phyloP scores from a whole-genome alignment of 2,329 filamentous ascomycete genomes.

The Exutisphaerella laricina region DNA sequence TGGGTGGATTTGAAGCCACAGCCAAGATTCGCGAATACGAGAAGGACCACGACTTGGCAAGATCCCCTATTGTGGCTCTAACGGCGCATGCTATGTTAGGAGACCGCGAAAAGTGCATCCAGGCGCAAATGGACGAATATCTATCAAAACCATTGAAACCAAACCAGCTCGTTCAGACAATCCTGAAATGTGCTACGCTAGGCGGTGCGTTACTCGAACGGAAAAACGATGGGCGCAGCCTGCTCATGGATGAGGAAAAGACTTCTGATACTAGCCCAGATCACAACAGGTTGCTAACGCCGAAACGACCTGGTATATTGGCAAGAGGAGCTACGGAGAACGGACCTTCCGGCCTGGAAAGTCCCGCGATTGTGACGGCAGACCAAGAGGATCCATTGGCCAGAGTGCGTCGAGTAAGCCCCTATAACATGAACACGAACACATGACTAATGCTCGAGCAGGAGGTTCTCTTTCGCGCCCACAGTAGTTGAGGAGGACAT shows the following conservation, averaged over 20 bases:
- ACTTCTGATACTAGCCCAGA: conserved; percentile 24
- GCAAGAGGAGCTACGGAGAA: conserved; percentile 64
- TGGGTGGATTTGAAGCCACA: conserved; percentile 97
- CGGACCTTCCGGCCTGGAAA: conserved; percentile 57
- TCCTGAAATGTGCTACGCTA: conserved; percentile 91
- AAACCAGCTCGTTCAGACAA: conserved; percentile 95
- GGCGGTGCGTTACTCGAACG: conserved; percentile 77
- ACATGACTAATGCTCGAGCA: conserved; percentile 12
- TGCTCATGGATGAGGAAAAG: conserved; percentile 22
- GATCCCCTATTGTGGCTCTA: conserved; percentile 92
- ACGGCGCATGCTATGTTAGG: conserved; percentile 99
- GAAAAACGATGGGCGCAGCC: conserved; percentile 45
- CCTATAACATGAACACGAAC: background rate
- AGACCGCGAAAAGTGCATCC: conserved; percentile 95
- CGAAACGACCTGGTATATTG: conserved; percentile 51
- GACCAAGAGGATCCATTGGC: conserved; percentile 57
- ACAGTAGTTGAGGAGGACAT: conserved; percentile 24
- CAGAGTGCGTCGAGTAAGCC: conserved; percentile 41
- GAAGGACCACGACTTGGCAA: conserved; percentile 67
- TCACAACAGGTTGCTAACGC: conserved; percentile 24
- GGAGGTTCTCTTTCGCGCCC: conserved; percentile 27
- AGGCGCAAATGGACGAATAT: conserved; percentile 99
- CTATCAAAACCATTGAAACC: conserved; percentile 94
- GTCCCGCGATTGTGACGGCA: conserved; percentile 56
- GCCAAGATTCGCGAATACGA: conserved; percentile 96